A percentile compares a stretch with the other conserved stretches of the same genome.
These are phyloP conservation scores for Phyllostachys edulis DNA, from an alignment of 176 grass and related monocot genomes.

Conservation along the genomic window DNA sequence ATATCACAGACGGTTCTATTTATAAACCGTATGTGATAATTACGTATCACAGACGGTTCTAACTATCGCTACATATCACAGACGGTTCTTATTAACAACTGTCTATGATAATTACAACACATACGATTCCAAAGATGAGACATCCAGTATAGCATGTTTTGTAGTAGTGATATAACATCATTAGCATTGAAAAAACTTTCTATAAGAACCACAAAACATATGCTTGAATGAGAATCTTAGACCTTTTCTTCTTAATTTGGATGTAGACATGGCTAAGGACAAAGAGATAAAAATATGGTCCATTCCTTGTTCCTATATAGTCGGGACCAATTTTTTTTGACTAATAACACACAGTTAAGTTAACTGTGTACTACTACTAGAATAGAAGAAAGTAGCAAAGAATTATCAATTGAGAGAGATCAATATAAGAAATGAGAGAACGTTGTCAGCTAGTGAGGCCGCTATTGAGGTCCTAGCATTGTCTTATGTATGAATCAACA, in stretches of 20 bases:
- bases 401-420: conserved; percentile 3
- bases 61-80: no score
- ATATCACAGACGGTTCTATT: no score
- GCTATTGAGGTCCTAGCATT: conserved; percentile 17
- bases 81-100: no score
- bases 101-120: no score
- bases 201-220: conserved; percentile 1
- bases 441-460: conserved; percentile 12
- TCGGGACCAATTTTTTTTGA: neutral
- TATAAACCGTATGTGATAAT: no score
- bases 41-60: no score
- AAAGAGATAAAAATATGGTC: neutral
- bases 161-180: no score
- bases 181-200: no score
- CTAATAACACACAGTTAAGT: neutral
- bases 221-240: neutral
- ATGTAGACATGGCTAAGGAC: conserved; percentile 18
- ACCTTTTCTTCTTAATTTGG: conserved; percentile 18
- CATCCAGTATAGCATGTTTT: no score
- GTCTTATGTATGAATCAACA: conserved; percentile 24
- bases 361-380: neutral
- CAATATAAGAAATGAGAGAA: neutral
- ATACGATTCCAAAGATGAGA: no score
- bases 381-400: neutral
- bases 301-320: neutral